Conservation (phyloP, 225 moss, liverwort and hornwort genomes). For the Sphagnum tenellum region DNA sequence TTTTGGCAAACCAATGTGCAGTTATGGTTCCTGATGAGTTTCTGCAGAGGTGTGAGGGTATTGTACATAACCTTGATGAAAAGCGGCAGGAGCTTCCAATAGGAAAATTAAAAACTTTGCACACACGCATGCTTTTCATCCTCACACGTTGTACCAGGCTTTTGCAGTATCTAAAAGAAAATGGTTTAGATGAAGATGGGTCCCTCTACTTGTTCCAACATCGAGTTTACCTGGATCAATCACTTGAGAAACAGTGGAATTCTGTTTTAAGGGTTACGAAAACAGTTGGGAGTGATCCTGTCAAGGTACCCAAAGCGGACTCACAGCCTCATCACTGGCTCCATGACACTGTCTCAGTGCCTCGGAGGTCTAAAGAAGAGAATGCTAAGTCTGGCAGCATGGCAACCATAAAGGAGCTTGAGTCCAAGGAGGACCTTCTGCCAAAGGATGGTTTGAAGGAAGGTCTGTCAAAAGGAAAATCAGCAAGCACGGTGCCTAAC, state of each 20-base stretch:
- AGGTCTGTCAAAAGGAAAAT: no score
- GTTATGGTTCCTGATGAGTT: conserved; percentile 74
- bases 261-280: conserved; percentile 33
- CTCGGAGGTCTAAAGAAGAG: conserved; percentile 35
- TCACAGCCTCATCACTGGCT: conserved; percentile 26
- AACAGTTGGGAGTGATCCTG: conserved; percentile 40
- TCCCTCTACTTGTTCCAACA: conserved; percentile 68
- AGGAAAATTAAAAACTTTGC: conserved; percentile 86
- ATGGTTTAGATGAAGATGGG: conserved; percentile 59
- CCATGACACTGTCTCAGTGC: conserved; percentile 16
- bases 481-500: no score
- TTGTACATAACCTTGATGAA: conserved; percentile 93
- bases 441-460: conserved; percentile 40
- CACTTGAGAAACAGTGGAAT: conserved; percentile 40
- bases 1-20: conserved; percentile 80
- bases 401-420: not conserved
- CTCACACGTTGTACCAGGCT: conserved; percentile 95
- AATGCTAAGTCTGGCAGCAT: no score
- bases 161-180: conserved; percentile 86
- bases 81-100: conserved; percentile 90
- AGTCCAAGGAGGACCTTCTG: conserved; percentile 21
- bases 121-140: conserved; percentile 94
- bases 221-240: conserved; percentile 16
- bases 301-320: conserved; percentile 28
- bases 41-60: conserved; percentile 79